These are phyloP conservation scores for Epicoccum sorghinum DNA, from an alignment of 2,329 filamentous ascomycete species.

Conservation along the genomic window DNA sequence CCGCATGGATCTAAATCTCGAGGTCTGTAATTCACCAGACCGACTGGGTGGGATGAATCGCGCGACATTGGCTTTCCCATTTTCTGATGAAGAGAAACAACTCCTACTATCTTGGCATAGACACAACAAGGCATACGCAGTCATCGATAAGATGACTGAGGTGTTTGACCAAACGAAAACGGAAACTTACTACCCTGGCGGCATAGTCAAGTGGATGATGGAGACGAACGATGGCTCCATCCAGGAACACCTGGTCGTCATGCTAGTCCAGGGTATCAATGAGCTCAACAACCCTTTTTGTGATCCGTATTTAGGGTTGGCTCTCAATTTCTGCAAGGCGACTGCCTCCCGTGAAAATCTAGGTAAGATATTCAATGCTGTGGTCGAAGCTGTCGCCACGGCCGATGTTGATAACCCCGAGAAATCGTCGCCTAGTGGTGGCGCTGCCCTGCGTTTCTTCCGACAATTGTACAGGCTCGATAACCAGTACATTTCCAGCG, in stretches of 20 bases:
- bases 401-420: slow-evolving; percentile 14
- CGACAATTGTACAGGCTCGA: not conserved
- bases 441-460: slow-evolving; percentile 37
- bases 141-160: slow-evolving; percentile 46
- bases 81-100: slow-evolving; percentile 30
- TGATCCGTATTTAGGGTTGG: slow-evolving; percentile 42
- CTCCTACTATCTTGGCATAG: slow-evolving; percentile 38
- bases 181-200: slow-evolving; percentile 42
- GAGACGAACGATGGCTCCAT: slow-evolving; percentile 21
- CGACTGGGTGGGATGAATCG: slow-evolving; percentile 31
- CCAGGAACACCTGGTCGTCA: slow-evolving; percentile 27
- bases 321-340: slow-evolving; percentile 39
- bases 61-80: slow-evolving; percentile 33
- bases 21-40: slow-evolving; percentile 17
- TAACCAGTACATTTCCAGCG: not conserved
- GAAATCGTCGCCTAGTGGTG: slow-evolving; percentile 28
- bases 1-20: slow-evolving; percentile 33
- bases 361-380: slow-evolving; percentile 25
- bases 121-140: slow-evolving; percentile 35
- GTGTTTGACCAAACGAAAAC: slow-evolving; percentile 38
- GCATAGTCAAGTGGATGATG: slow-evolving; percentile 43
- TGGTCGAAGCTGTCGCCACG: slow-evolving; percentile 27
- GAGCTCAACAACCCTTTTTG: slow-evolving; percentile 31
- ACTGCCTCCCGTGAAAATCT: slow-evolving; percentile 22
- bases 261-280: slow-evolving; percentile 38